phyloP scores from a whole-genome alignment of 2,329 filamentous ascomycete genomes.

The Exophiala spinifera region DNA sequence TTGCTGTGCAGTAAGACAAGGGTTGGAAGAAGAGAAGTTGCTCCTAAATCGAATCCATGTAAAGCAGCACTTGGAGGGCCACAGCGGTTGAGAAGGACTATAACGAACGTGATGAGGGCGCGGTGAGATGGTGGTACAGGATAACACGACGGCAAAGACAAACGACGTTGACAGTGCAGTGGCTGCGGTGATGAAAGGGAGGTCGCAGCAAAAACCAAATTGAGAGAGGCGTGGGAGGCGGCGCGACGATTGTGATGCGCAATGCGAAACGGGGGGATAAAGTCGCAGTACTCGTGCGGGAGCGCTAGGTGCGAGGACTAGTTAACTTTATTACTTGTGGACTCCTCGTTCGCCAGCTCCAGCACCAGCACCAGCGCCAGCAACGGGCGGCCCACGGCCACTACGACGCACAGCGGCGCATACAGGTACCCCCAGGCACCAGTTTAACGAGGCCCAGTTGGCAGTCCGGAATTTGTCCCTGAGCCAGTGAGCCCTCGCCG shows the following conservation, averaged over 20 bases:
- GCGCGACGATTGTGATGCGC: conserved; percentile 21
- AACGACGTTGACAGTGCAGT: conserved; percentile 18
- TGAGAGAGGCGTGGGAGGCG: conserved; percentile 4
- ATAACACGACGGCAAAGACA: conserved; percentile 6
- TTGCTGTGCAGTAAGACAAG: conserved; percentile 2
- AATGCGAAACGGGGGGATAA: conserved; percentile 21
- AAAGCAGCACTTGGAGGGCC: conserved; percentile 11
- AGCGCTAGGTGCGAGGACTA: too few relatives aligned
- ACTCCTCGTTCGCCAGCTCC: background rate
- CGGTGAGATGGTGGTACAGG: conserved; percentile 10
- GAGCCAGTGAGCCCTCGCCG: background rate
- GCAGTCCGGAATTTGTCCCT: too few relatives aligned
- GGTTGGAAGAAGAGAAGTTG: conserved; percentile 5
- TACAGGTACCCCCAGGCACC: background rate
- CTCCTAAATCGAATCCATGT: conserved; percentile 16
- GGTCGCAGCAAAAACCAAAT: background rate
- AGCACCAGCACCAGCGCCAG: background rate
- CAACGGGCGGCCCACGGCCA: background rate
- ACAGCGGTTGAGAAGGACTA: conserved; percentile 7
- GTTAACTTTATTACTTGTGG: too few relatives aligned
- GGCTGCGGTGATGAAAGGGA: conserved; percentile 25
- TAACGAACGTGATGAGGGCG: conserved; percentile 22
- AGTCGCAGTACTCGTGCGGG: background rate
- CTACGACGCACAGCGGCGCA: too few relatives aligned
- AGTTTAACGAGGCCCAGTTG: background rate